Percentiles rank a stretch among this genome's conserved stretches.
phyloP scores from a whole-genome alignment of 257 asterid species.

The Solanum rostratum region DNA sequence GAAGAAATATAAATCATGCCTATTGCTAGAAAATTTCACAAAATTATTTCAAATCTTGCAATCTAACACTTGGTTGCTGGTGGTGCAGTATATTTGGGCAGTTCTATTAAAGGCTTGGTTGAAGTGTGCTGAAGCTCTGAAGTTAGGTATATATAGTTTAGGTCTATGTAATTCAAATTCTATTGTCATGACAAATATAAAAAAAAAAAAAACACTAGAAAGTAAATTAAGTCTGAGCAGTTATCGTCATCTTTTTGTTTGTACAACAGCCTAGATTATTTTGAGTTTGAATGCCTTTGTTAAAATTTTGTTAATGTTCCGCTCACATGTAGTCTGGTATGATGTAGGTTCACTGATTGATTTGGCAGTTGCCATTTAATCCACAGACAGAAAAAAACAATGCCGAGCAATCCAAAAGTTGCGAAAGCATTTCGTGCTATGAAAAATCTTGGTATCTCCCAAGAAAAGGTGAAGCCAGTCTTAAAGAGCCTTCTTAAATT shows the following conservation, averaged over 20 bases:
- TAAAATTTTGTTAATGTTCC: neutral
- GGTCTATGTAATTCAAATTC: neutral
- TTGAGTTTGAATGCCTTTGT: neutral
- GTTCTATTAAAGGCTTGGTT: neutral
- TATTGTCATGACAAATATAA: neutral
- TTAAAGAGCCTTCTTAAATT: conserved; percentile 51
- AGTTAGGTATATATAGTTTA: neutral
- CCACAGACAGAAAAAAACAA: conserved; percentile 2
- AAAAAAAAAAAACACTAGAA: neutral
- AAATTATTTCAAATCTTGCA: neutral
- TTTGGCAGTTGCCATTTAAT: conserved; percentile 9
- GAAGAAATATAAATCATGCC: neutral
- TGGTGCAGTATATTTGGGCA: neutral
- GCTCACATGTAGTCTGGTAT: neutral
- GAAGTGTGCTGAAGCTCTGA: neutral
- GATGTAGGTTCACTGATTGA: conserved; percentile 8
- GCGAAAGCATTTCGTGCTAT: conserved; percentile 60
- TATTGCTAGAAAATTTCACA: neutral
- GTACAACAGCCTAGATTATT: neutral
- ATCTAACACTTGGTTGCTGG: neutral
- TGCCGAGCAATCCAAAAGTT: conserved; percentile 37
- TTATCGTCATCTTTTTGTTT: neutral
- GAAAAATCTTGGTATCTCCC: conserved; percentile 56
- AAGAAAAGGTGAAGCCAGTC: conserved; percentile 62
- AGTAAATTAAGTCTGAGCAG: neutral